Percentiles rank a stretch among this genome's conserved stretches.
Conservation (phyloP, 441 rosid genomes). For the Populus hybrid region DNA sequence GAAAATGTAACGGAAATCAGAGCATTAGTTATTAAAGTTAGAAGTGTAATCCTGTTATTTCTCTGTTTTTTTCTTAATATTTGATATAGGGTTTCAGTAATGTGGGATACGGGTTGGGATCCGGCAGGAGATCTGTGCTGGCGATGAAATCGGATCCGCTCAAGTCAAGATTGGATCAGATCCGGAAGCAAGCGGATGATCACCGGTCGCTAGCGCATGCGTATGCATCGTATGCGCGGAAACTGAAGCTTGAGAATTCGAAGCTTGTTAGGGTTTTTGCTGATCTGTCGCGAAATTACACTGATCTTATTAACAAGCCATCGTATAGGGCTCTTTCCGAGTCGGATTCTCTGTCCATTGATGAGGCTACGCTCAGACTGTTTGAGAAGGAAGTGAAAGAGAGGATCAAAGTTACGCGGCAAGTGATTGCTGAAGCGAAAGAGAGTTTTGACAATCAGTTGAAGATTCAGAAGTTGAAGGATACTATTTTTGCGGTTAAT, state of each 20-base stretch:
- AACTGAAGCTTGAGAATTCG: slow-evolving; percentile 91
- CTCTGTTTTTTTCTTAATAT: neutral
- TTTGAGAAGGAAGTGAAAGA: slow-evolving; percentile 96
- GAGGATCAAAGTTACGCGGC: slow-evolving; percentile 83
- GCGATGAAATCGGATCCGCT: slow-evolving; percentile 86
- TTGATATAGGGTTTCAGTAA: slow-evolving; percentile 39
- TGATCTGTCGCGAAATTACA: slow-evolving; percentile 74
- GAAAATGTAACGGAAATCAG: neutral
- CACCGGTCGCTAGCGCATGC: slow-evolving; percentile 75
- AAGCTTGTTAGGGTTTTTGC: slow-evolving; percentile 87
- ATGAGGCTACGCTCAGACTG: slow-evolving; percentile 60
- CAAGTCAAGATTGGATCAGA: slow-evolving; percentile 84
- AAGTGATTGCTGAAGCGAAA: slow-evolving; percentile 79
- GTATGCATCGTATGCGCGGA: slow-evolving; percentile 89
- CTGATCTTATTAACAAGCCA: slow-evolving; percentile 79
- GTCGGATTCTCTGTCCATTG: slow-evolving; percentile 58
- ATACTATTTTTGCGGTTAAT: slow-evolving; percentile 60
- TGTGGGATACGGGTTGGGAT: slow-evolving; percentile 43
- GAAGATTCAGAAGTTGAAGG: slow-evolving; percentile 45
- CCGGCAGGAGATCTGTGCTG: slow-evolving; percentile 65
- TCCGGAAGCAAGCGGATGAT: slow-evolving; percentile 92
- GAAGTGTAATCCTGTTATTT: neutral
- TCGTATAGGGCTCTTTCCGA: slow-evolving; percentile 49
- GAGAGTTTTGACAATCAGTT: slow-evolving; percentile 93
- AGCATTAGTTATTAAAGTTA: neutral